Percentiles rank a stretch among this genome's conserved stretches.
phyloP scores from a whole-genome alignment of 257 asterid species.

The Fraxinus americana region DNA sequence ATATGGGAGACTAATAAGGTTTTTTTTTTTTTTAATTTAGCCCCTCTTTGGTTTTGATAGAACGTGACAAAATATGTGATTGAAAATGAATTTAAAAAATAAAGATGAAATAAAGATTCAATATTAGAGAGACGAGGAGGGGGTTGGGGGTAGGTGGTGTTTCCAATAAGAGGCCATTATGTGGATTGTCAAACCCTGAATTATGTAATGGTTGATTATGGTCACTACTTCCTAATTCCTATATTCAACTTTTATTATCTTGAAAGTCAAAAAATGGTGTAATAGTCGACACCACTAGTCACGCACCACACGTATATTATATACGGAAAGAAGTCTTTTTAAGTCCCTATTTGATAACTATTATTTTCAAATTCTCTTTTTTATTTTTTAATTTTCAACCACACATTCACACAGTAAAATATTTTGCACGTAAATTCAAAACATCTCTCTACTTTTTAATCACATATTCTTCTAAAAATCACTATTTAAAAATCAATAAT shows the following conservation, averaged over 20 bases:
- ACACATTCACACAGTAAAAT: no score
- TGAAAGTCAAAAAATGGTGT: constrained; percentile 26
- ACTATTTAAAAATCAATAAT: no score
- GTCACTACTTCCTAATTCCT: constrained; percentile 2
- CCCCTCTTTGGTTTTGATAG: no score
- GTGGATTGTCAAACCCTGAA: constrained; percentile 58
- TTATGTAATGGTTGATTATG: constrained; percentile 42
- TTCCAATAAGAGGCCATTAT: constrained; percentile 56
- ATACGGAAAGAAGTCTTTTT: no score
- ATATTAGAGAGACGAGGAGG: constrained; percentile 20
- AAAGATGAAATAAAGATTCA: background rate
- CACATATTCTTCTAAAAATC: no score
- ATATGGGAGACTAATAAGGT: constrained; percentile 60
- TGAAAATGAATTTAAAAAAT: no score
- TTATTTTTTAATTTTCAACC: no score
- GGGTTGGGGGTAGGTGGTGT: constrained; percentile 30
- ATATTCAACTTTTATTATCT: constrained; percentile 24
- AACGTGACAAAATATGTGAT: no score
- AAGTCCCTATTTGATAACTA: no score
- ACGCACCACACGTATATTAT: background rate
- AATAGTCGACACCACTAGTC: background rate
- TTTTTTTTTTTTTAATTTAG: constrained; percentile 33
- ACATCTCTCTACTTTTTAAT: no score
- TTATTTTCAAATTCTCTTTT: no score
- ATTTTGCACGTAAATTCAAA: no score